Evolutionary conservation across 352 stramenopile species (phyloP).

Genomic region (Pythium vanterpoolii): DNA sequence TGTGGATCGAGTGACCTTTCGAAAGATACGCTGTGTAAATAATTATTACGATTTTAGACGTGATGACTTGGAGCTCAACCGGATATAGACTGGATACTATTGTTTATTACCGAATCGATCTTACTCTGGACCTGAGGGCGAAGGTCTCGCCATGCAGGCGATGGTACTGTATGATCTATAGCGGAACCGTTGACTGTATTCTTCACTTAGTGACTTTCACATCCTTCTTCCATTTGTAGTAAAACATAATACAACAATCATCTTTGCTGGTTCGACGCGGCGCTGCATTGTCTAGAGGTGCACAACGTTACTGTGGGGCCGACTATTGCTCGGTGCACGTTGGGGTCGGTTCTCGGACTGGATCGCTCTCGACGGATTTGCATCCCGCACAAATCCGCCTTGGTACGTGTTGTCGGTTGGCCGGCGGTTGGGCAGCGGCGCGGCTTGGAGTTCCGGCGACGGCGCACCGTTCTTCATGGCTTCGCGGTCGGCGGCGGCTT

Average conservation of each 20-base stretch:
- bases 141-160: no score
- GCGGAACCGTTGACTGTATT: not conserved
- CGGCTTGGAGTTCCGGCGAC: not conserved
- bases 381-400: not conserved
- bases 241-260: constrained; percentile 5
- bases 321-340: constrained; percentile 22
- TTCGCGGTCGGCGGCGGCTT: not conserved
- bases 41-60: not conserved
- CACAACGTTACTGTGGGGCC: constrained; percentile 19
- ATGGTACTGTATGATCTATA: not conserved
- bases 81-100: no score
- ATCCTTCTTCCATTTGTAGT: not conserved
- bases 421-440: constrained; percentile 1
- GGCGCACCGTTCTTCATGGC: constrained; percentile 1
- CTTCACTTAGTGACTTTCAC: not conserved
- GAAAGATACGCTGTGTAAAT: constrained; percentile 2
- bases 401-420: constrained; percentile 11
- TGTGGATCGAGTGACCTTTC: constrained; percentile 13
- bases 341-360: constrained; percentile 5
- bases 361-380: not conserved
- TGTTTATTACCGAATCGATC: no score
- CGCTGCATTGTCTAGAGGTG: constrained; percentile 17
- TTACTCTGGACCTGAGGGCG: no score
- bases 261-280: no score
- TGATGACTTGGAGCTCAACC: no score